Base-by-base conservation (phyloP, 2,329 filamentous ascomycete genomes). In the Zasmidium angulare region DNA sequence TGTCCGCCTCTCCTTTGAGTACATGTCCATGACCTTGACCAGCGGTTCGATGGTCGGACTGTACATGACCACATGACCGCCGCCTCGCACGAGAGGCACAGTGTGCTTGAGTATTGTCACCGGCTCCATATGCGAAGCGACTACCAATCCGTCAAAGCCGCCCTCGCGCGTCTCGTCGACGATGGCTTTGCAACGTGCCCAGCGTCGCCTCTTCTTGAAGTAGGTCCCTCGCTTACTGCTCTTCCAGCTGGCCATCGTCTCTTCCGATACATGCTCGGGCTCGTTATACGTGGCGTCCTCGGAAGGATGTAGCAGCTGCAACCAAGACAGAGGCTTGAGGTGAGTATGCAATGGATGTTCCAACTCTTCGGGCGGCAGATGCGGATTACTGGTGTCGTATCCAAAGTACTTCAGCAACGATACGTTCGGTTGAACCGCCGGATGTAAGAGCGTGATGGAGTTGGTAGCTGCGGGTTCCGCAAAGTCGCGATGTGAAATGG, bases 331-430 rank as follows among this genome's bases (percentile, higher is more conserved):
- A 3, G 89, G 86, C 69, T 93, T 88, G 53, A 99, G 85, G 72
- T 95, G 88, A 17, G 84, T 88, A 74, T 89, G 84, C 11, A 99
- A 85, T 0, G 95, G 93, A 72, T 98, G 95, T 0, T 78, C 74
- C 23, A 48, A 55, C 49, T 63, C 63, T 24, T 58, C 43, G 7
- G 59, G 23, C 22, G 86, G 80, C 14, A 83, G 55, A 81, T 74
- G 49, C 68, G 81, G 83, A 64, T 82, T 83, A 47, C 87, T 86
- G 62, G 85, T 86, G 75, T 96, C 91, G 77, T 88, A 98, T 74
- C 86, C 86, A 77, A 96, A 98, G 80, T 96, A 96, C 72, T 90
- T 90, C 20, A 99, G 83, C 51, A 95, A 84, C 19, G 88, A 88
- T 59, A 98, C 85, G 73, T 97, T 98, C 1, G 92, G 90, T 74